phyloP scores from a whole-genome alignment of 1,139 yeast species.

The Hyphopichia pseudoburtonii region DNA sequence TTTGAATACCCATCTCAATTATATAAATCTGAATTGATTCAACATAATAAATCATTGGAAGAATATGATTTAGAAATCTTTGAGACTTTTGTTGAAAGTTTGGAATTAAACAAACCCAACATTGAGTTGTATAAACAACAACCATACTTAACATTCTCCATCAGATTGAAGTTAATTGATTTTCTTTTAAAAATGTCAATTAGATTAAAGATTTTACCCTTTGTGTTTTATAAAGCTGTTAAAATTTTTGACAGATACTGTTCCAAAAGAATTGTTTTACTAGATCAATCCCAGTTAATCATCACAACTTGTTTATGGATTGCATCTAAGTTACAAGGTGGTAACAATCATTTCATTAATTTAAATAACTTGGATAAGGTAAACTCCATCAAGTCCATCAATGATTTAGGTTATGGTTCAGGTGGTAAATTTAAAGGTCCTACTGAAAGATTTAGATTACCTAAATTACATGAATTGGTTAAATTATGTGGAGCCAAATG shows the following conservation, averaged over 20 bases:
- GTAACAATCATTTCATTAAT: slow-evolving; percentile 67
- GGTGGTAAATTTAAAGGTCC: slow-evolving; percentile 68
- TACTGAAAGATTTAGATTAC: slow-evolving; percentile 64
- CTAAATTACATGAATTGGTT: slow-evolving; percentile 61
- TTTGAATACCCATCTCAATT: slow-evolving; percentile 49
- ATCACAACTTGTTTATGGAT: slow-evolving; percentile 69
- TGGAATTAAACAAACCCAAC: slow-evolving; percentile 44
- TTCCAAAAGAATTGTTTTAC: slow-evolving; percentile 59
- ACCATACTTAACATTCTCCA: slow-evolving; percentile 56
- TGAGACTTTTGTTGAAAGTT: slow-evolving; percentile 34
- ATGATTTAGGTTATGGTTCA: slow-evolving; percentile 45
- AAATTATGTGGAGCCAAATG: slow-evolving; percentile 60
- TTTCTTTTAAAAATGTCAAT: slow-evolving; percentile 59
- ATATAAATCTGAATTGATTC: slow-evolving; percentile 48
- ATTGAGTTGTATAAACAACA: slow-evolving; percentile 58
- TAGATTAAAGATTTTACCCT: slow-evolving; percentile 58
- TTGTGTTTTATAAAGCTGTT: slow-evolving; percentile 59
- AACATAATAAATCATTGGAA: slow-evolving; percentile 45
- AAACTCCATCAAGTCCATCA: slow-evolving; percentile 33
- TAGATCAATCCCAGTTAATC: slow-evolving; percentile 62
- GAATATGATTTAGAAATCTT: slow-evolving; percentile 58
- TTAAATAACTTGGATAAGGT: slow-evolving; percentile 33
- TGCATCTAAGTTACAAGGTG: slow-evolving; percentile 64
- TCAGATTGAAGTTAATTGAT: slow-evolving; percentile 53
- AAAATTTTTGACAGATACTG: slow-evolving; percentile 65